Evolutionary conservation across 169 alveolate species (phyloP), one percentile per base, ranked within the genome.

Genomic region (Plasmodium vinckei): DNA sequence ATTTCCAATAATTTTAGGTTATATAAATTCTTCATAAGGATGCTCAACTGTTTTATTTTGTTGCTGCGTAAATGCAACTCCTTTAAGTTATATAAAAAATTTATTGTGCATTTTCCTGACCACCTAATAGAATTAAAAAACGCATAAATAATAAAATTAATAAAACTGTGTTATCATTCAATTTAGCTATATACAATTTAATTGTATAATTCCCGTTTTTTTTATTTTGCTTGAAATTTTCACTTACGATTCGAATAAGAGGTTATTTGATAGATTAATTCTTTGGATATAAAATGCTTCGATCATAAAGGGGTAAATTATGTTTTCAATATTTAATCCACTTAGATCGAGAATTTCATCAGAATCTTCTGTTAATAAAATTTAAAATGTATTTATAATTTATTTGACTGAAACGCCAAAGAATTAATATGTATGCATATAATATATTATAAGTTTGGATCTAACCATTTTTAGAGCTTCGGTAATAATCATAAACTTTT

Each of bases 1-100:
- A 54, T 79, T 60, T 79, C 82, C 82, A 79, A 54, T 17, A 79
- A 53, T 42, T 79, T 79, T n/a, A 79, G 89, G 59, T 79, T 79
- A 70, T 79, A 61, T 60, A 79, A 79, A 67, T 79, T 79, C 54
- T 65, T 79, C 89, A 79, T 79, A 39, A 79, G 84, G 12, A 23
- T 23, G 12, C 33, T 59, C 25, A 79, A 47, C 25, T 61, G 19
- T 5, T 79, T 64, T 68, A 79, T 65, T 68, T 79, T 21, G 54
- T 79, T 79, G 42, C 65, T 69, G 46, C 54, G 33, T 49, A 79
- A 67, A 67, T 68, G 17, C 42, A 79, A 60, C 49, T 79, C 89
- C 82, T 19, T 79, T 39, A 79, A 49, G 61, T 79, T 79, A 57
- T 79, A 79, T 23, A 79, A 67, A 79, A 79, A 79, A 60, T 79